phyloP scores from a whole-genome alignment of 140 eudicot genomes.

The Cichorium intybus region DNA sequence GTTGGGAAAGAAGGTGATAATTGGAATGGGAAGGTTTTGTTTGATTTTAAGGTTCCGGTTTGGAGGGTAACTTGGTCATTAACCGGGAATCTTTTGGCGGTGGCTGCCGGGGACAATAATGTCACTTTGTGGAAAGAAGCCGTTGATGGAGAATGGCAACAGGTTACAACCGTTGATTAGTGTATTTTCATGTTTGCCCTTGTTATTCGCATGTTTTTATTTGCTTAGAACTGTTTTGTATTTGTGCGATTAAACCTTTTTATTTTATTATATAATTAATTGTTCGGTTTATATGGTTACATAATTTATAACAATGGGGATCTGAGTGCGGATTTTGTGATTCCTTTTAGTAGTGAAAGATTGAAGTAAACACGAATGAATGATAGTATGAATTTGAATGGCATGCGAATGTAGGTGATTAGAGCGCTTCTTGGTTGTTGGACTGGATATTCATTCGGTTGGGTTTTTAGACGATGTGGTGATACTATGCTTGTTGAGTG shows the following conservation, averaged over 20 bases:
- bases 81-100: neutral
- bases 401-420: conserved; percentile 1
- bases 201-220: neutral
- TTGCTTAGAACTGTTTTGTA: too few relatives aligned
- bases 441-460: neutral
- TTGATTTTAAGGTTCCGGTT: neutral
- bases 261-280: too few relatives aligned
- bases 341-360: conserved; percentile 23
- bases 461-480: conserved; percentile 12
- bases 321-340: neutral
- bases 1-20: neutral
- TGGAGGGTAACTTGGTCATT: neutral
- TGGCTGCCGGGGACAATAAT: neutral
- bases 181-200: neutral
- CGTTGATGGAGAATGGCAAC: neutral
- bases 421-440: conserved; percentile 12
- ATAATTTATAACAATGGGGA: neutral
- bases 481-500: conserved; percentile 18
- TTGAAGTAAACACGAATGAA: conserved; percentile 21
- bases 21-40: neutral
- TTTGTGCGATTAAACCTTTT: too few relatives aligned
- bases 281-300: neutral
- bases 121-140: neutral
- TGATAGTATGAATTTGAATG: conserved; percentile 13
- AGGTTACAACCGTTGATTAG: neutral